Evolutionary conservation across 257 asterid genomes (phyloP).

Genomic region (Solanum appendiculatum): DNA sequence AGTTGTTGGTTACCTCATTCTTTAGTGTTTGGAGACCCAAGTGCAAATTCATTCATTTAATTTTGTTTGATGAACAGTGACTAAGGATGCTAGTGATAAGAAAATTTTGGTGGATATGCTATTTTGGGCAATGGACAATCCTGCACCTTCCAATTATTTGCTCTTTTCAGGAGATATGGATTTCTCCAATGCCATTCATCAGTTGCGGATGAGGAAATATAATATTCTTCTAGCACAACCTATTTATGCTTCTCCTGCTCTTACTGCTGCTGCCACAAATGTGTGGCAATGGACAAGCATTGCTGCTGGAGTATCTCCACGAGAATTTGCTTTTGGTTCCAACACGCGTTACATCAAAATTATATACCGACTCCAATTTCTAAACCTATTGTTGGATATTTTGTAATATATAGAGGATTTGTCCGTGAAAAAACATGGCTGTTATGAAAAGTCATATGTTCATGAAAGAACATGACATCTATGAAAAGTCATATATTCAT

Average conservation of each 20-base stretch:
- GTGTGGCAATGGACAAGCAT: constrained; percentile 47
- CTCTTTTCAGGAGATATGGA: constrained; percentile 46
- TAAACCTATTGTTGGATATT: too few species aligned
- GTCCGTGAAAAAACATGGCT: too few species aligned
- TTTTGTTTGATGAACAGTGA: constrained; percentile 17
- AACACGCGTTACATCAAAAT: background rate
- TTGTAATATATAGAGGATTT: too few species aligned
- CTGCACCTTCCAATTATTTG: constrained; percentile 51
- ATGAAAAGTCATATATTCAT: too few species aligned
- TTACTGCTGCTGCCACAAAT: constrained; percentile 35
- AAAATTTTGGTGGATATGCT: constrained; percentile 43
- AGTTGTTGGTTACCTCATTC: background rate
- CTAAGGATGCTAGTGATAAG: constrained; percentile 47
- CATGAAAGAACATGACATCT: too few species aligned
- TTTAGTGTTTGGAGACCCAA: background rate
- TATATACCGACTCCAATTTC: background rate
- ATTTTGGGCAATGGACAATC: constrained; percentile 60
- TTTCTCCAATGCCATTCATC: constrained; percentile 49
- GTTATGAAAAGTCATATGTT: too few species aligned
- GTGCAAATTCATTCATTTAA: background rate
- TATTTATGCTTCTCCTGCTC: constrained; percentile 30
- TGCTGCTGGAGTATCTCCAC: constrained; percentile 24
- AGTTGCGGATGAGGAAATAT: constrained; percentile 36
- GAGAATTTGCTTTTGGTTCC: background rate
- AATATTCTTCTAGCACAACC: constrained; percentile 58